Evolutionary conservation across 768 basidiomycete genomes (phyloP).

Genomic region (Leccinum truebloodii): DNA sequence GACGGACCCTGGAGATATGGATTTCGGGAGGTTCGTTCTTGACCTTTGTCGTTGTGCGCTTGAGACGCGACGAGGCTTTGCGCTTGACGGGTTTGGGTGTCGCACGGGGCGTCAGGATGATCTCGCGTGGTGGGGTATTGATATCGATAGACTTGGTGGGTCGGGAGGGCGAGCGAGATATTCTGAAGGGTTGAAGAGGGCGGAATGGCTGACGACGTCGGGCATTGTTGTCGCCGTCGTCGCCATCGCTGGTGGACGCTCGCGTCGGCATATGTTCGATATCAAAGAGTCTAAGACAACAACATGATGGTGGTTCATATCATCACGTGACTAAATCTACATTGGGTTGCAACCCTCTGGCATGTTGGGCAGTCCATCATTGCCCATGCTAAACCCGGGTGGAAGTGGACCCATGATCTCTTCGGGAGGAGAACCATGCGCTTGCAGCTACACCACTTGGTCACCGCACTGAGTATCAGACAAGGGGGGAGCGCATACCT

Average conservation of each 20-base stretch:
- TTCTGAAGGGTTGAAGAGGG: conserved; percentile 15
- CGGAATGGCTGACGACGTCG: conserved; percentile 22
- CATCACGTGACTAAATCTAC: conserved; percentile 14
- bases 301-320: conserved; percentile 7
- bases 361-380: conserved; percentile 54
- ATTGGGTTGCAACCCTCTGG: conserved; percentile 31
- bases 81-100: conserved; percentile 42
- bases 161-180: conserved; percentile 41
- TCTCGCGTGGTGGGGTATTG: conserved; percentile 64
- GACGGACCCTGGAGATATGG: conserved; percentile 59
- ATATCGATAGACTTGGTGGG: conserved; percentile 41
- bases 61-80: conserved; percentile 29
- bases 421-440: conserved; percentile 71
- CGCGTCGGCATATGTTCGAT: conserved; percentile 20
- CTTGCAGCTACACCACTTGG: conserved; percentile 51
- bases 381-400: conserved; percentile 57
- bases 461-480: not conserved
- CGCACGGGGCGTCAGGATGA: conserved; percentile 42
- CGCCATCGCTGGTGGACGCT: conserved; percentile 7
- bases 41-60: conserved; percentile 27
- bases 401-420: conserved; percentile 87
- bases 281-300: conserved; percentile 14
- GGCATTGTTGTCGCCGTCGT: not conserved
- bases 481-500: conserved; percentile 43
- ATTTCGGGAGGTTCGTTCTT: conserved; percentile 72